Conservation (phyloP, 805 yeast species). For the Komagataella ulmi region DNA sequence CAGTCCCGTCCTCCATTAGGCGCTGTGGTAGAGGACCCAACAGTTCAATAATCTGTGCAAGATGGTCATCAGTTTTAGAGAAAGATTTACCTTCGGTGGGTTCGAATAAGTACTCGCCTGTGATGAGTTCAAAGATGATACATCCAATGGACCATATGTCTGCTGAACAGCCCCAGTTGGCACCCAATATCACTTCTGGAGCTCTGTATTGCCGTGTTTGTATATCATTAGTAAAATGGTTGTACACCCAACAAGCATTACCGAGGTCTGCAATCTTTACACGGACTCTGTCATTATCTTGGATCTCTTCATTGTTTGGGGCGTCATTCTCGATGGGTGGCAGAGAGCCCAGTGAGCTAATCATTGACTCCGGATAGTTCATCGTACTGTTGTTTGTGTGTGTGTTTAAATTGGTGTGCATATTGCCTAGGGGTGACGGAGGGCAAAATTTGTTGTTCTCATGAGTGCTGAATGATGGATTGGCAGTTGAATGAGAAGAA, state of each 20-base stretch:
- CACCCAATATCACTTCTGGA: conserved; percentile 74
- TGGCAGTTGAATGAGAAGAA: not conserved
- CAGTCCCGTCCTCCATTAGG: conserved; percentile 49
- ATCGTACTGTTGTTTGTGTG: not conserved
- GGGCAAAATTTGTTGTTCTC: not conserved
- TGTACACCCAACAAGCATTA: conserved; percentile 72
- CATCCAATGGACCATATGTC: conserved; percentile 97
- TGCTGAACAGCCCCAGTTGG: conserved; percentile 88
- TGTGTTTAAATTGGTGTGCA: conserved; percentile 16
- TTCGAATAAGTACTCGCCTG: conserved; percentile 92
- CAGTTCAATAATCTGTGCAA: conserved; percentile 83
- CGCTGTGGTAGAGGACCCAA: conserved; percentile 31
- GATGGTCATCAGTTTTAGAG: conserved; percentile 86
- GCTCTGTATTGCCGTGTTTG: conserved; percentile 90
- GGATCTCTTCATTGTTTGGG: conserved; percentile 21
- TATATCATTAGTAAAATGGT: conserved; percentile 78
- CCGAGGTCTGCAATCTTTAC: conserved; percentile 92
- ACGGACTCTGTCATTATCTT: conserved; percentile 41
- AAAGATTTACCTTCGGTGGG: conserved; percentile 71
- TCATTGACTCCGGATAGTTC: not conserved
- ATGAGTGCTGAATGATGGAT: not conserved
- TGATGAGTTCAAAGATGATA: conserved; percentile 74
- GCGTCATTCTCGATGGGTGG: conserved; percentile 13
- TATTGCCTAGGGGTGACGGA: conserved; percentile 7
- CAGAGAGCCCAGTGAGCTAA: not conserved